Evolutionary conservation across 768 basidiomycete genomes (phyloP).

Genomic region (Russula sp.): DNA sequence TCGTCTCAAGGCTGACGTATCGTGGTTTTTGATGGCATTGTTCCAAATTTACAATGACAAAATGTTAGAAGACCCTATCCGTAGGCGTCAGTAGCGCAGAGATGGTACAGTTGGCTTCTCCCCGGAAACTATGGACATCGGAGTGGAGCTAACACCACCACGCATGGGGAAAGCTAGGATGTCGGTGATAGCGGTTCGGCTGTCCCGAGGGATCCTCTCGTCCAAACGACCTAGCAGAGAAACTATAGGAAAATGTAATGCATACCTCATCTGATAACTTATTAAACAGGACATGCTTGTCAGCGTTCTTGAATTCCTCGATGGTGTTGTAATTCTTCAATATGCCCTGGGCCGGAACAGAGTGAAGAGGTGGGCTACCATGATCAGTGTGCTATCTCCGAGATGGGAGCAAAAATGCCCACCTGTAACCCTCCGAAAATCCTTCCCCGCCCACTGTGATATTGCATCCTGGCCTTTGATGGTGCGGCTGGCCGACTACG

Average conservation of each 20-base stretch:
- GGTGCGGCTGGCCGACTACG: constrained; percentile 64
- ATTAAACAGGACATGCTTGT: constrained; percentile 86
- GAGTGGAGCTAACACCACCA: background rate
- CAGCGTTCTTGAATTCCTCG: constrained; percentile 87
- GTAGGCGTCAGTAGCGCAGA: background rate
- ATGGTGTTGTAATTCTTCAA: constrained; percentile 97
- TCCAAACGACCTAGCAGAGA: background rate
- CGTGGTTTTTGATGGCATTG: constrained; percentile 45
- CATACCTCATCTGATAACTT: constrained; percentile 58
- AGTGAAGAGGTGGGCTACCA: constrained; percentile 41
- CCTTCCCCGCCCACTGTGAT: constrained; percentile 60
- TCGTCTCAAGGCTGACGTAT: constrained; percentile 53
- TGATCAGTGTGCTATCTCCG: background rate
- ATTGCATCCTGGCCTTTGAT: constrained; percentile 62
- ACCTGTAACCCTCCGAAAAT: constrained; percentile 39
- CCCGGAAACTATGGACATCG: background rate
- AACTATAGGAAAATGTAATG: background rate
- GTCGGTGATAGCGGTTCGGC: background rate
- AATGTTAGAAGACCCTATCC: background rate
- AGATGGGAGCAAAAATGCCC: constrained; percentile 13
- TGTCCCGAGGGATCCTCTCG: background rate
- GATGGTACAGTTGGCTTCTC: background rate
- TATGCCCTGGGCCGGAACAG: constrained; percentile 52
- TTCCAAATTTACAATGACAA: constrained; percentile 57
- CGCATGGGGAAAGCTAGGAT: background rate